Conservation (phyloP, 1,139 yeast genomes). For the Petasospora fabianii region DNA sequence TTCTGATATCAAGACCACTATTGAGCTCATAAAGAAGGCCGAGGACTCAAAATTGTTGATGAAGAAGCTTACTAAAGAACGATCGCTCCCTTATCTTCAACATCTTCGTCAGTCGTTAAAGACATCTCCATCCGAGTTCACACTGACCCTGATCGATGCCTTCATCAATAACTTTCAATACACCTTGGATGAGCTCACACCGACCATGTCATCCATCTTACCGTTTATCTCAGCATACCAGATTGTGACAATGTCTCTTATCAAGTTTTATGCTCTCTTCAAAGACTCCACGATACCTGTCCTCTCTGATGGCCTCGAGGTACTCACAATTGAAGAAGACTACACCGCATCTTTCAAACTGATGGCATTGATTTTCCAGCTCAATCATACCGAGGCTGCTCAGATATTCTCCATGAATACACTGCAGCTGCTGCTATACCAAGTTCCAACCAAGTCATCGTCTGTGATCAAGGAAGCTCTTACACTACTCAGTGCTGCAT, state of each 20-base stretch:
- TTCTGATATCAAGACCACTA: constrained; percentile 4
- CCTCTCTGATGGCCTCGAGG: constrained; percentile 21
- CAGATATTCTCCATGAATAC: constrained; percentile 14
- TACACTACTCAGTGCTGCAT: constrained; percentile 26
- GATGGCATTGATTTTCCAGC: constrained; percentile 16
- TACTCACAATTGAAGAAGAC: constrained; percentile 15
- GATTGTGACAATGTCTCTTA: constrained; percentile 13
- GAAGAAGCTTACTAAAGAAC: constrained; percentile 2
- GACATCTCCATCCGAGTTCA: neutral
- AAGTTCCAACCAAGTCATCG: constrained; percentile 8
- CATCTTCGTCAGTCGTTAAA: constrained; percentile 1
- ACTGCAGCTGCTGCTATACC: constrained; percentile 14
- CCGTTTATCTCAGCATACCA: constrained; percentile 12
- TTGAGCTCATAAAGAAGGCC: neutral
- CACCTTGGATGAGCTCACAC: constrained; percentile 11
- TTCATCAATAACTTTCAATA: constrained; percentile 14
- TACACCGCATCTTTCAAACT: constrained; percentile 15
- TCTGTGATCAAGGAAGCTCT: constrained; percentile 17
- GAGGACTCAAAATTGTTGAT: constrained; percentile 3
- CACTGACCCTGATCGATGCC: constrained; percentile 12
- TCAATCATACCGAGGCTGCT: constrained; percentile 9
- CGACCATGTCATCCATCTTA: constrained; percentile 11
- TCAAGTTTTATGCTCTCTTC: constrained; percentile 14
- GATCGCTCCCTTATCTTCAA: constrained; percentile 4
- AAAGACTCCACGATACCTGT: constrained; percentile 11